These are phyloP conservation scores for Fusarium sp. DNA, from an alignment of 2,329 filamentous ascomycete species.

Conservation along the genomic window DNA sequence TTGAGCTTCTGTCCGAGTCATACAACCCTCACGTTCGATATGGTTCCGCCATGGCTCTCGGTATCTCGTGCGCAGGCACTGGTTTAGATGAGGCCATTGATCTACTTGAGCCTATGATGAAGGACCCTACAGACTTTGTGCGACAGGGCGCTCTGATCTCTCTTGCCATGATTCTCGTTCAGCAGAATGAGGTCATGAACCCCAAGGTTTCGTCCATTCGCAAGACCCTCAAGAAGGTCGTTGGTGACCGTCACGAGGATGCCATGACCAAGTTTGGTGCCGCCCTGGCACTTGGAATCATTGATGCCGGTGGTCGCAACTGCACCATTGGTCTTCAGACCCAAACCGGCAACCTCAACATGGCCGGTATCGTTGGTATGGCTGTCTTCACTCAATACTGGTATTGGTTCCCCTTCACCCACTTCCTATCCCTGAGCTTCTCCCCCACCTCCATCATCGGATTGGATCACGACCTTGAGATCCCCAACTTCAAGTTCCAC, in stretches of 20 bases:
- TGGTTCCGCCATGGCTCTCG: slow-evolving; percentile 96
- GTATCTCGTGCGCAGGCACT: slow-evolving; percentile 97
- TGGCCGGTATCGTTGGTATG: slow-evolving; percentile 98
- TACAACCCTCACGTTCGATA: slow-evolving; percentile 99
- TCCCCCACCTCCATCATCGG: slow-evolving; percentile 97
- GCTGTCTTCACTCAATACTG: slow-evolving; percentile 99
- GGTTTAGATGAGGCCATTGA: slow-evolving; percentile 97
- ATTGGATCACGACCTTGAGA: slow-evolving; percentile 91
- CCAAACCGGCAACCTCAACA: slow-evolving; percentile 97
- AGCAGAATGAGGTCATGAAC: slow-evolving; percentile 99
- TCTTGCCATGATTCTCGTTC: slow-evolving; percentile 98
- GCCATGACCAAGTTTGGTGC: slow-evolving; percentile 99
- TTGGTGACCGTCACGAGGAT: slow-evolving; percentile 95
- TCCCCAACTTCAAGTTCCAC: slow-evolving; percentile 94
- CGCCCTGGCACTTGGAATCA: slow-evolving; percentile 93
- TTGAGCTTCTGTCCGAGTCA: slow-evolving; percentile 95
- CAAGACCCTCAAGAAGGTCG: slow-evolving; percentile 93
- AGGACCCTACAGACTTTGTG: slow-evolving; percentile 98
- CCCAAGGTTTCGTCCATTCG: slow-evolving; percentile 92
- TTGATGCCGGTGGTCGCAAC: slow-evolving; percentile 97
- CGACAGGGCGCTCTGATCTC: slow-evolving; percentile 95
- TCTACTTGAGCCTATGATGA: slow-evolving; percentile 98
- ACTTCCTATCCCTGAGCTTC: slow-evolving; percentile 96
- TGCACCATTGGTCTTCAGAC: slow-evolving; percentile 98
- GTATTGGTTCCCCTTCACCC: slow-evolving; percentile 99